Base-by-base conservation (phyloP, 306 rosid species). In the Ochetophila trinervis region DNA sequence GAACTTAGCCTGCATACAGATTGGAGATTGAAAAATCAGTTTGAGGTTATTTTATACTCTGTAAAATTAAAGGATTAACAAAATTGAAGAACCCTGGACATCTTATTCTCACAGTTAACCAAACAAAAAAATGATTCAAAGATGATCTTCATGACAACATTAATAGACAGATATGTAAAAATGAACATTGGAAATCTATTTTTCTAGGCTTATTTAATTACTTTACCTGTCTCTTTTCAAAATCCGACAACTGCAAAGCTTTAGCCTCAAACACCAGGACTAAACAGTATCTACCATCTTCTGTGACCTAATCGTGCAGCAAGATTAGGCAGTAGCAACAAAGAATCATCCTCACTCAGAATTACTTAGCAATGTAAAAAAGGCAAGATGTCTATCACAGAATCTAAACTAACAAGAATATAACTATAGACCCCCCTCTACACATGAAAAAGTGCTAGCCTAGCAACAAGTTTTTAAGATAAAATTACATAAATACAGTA, bases 191-290 rank as follows among this genome's bases (percentile, higher is more conserved):
- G 4, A 32, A 20, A 44, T 23, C 22, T 5, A 17, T 15, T 32
- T 48, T 50, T 45, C 56, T 35, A 30, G 17, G 63, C 47, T 27
- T 14, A 62, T 30, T 11, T 27, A 1, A 20, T 49, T 62, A 20
- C n/a, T 17, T 47, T 78, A 89, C 98, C 94, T 87, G 95, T 89
- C 97, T 86, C 69, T 57, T n/a, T 64, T 89, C 98, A 81, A 93
- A 93, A 83, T 87, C 98, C 50, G 94, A 87, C 57, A 89, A 72
- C 73, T 79, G 59, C 75, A 89, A 78, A 68, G 92, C 85, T 77
- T 79, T 93, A 34, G 97, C 97, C 84, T 86, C 87, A 50, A 93
- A 89, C 68, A 74, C 88, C 74, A 93, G 82, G 73, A 78, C 90
- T 81, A 93, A 69, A 76, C 74, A 67, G 77, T 93, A 93, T 77